Evolutionary conservation across 1,139 yeast species (phyloP), one percentile per base, ranked within the genome.

Genomic region (Protomyces lactucae-debilis): DNA sequence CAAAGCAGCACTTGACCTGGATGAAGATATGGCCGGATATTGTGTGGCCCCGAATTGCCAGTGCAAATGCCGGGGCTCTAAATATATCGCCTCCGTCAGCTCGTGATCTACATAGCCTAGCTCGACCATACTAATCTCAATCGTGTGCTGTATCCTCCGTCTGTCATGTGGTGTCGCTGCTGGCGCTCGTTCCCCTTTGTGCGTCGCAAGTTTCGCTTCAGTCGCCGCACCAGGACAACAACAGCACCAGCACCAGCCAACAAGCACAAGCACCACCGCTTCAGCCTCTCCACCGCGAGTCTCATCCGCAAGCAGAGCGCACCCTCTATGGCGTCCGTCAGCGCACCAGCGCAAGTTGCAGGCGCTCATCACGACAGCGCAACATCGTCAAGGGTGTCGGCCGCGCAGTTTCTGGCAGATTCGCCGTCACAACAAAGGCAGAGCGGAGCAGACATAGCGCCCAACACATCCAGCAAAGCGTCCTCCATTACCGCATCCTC

Each of bases 1-100:
- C 76, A 78, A 52, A 6, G 55, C 21, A n/a, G 37, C n/a, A 10
- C 39, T 57, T 35, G 53, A 23, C 48, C 8, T 16, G 48, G 37
- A 21, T 39, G 51, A 35, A 6, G 51, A 40, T 2, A 9, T 52
- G 21, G 39, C 43, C 23, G 57, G 57, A n/a, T 18, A 37, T 21
- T 59, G 63, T 32, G 57, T 59, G 14, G 63, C 52, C 28, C 63
- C 63, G 8, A 45, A 59, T 37, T 59, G 63, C 23, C 57, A 32
- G 9, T 59, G 63, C 43, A 35, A 28, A 23, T 57, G 61, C 25
- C 46, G 21, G 32, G 32, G 32, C 32, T 25, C 32, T 28, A 1
- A 28, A 2, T 28, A 6, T 28, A 28, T 28, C 8, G 32, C 32
- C 32, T 6, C 32, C 32, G 8, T 28, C 32, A 6, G 8, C 32